Base-by-base conservation (phyloP, 192 early-diverging fungal genomes). In the Coemansia sp. region DNA sequence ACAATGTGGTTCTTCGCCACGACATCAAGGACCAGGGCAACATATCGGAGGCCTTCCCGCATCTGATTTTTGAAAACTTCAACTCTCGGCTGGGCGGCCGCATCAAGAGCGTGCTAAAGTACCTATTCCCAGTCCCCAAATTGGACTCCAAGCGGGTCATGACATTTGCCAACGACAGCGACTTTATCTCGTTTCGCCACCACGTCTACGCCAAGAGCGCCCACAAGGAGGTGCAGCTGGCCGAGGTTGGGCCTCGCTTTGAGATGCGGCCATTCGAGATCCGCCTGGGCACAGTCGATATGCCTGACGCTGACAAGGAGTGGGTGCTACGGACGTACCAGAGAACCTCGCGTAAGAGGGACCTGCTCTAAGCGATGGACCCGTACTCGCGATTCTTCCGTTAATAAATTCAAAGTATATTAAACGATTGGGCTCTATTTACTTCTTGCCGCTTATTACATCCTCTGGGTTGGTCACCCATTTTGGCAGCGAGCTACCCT, bases 241-340 rank as follows among this genome's bases (percentile, higher is more conserved):
- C 92, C 35, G 97, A 99, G 73, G 97, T 99, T 20, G 97, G 97
- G 7, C 97, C 97, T 41, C 87, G 97, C 45, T 99, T 99, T 73
- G 97, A 99, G 82, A 94, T 97, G 95, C 86, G 92, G 79, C 83
- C 91, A 48, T 99, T 95, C 75, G 93, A 99, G 74, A 98, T 99
- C 83, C 90, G 93, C 65, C 75, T 97, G 56, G 95, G 95, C 61
- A 99, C 97, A 0, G 90, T 94, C 25, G 97, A 99, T 56, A 86
- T 95, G 66, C 87, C 88, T 43, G 92, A 95, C 48, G 97, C 97
- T 33, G 97, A 99, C 72, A 91, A 90, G 42, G 97, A 99, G 84
- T 99, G 95, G 95, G 94, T 93, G 12, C 86, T 94, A 66, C 86
- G 93, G 66, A 94, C 95, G 34, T 99, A 95, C 83, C 88, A 89